Base-by-base conservation (phyloP, 2,329 filamentous ascomycete species). In the Dryadomyces quercivorus region DNA sequence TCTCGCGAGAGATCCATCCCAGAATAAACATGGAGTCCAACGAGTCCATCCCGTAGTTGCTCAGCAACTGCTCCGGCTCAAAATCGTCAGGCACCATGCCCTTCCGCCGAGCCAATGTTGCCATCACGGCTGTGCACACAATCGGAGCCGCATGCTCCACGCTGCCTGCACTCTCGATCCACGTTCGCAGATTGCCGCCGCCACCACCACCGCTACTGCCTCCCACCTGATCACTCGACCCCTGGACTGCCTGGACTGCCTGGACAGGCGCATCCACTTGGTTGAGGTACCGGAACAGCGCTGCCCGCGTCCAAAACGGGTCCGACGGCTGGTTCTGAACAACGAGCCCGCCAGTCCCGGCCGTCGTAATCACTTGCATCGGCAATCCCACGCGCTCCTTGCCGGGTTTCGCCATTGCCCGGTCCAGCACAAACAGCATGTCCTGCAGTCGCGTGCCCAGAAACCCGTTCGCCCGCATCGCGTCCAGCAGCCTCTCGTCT, bases 341-440 rank as follows among this genome's bases (percentile, higher is more conserved):
- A 13, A 76, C 69, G 16, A 80, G 67, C 0, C 77, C 77, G 18
- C 77, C 77, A 0, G 76, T 79, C 12, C 77, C 76, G 13, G 78
- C 71, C 7, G 76, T 75, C 20, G 76, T 71, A n/a, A 76, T 67
- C 18, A 80, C 62, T 57, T 78, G 76, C 0, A 73, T 59, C 0
- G 76, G 76, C 38, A 72, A 65, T 5, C 53, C 53, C 5, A 63
- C 52, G 3, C 60, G 59, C 3, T 60, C 57, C 21, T 63, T 62
- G 38, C 68, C 67, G 34, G 56, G 54, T 21, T 63, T 66, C 0
- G 67, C 69, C 58, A 81, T 72, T 51, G 76, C 75, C 18, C 71
- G 69, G 31, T 70, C 67, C 8, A 80, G 55, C 16, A 78, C 62
- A 8, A 66, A 67, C n/a, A 76, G 65, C 51, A 76, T 75, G 59